phyloP scores from a whole-genome alignment of 768 basidiomycete genomes.

The Kwoniella sp. region DNA sequence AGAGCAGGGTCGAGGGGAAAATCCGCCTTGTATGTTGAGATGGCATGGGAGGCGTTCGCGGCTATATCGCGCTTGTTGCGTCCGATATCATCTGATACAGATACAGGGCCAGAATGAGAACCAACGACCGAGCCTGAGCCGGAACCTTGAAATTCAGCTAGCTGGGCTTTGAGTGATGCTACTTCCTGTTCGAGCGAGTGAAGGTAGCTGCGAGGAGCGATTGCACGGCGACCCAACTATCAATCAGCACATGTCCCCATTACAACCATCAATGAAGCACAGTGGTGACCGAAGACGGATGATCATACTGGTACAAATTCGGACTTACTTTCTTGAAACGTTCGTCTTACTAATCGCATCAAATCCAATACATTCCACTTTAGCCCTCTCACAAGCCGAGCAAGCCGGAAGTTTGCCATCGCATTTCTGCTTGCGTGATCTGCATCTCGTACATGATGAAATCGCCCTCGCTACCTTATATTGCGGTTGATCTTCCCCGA shows the following conservation, averaged over 20 bases:
- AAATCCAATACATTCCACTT: constrained; percentile 57
- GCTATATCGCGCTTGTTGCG: constrained; percentile 28
- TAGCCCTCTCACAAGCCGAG: constrained; percentile 53
- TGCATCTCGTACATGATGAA: constrained; percentile 55
- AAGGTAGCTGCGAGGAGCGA: constrained; percentile 45
- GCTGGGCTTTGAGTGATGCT: constrained; percentile 49
- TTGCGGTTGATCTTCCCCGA: constrained; percentile 17
- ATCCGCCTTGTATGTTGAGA: constrained; percentile 23
- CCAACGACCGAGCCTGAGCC: neutral
- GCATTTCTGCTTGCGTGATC: constrained; percentile 55
- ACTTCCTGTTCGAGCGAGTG: constrained; percentile 56
- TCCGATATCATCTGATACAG: constrained; percentile 8
- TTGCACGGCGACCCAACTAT: too few species aligned
- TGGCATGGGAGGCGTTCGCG: constrained; percentile 27
- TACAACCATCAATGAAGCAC: too few species aligned
- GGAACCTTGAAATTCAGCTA: constrained; percentile 34
- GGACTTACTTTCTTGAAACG: constrained; percentile 54
- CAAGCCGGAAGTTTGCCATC: constrained; percentile 57
- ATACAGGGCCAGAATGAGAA: constrained; percentile 2
- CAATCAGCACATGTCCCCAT: constrained; percentile 4
- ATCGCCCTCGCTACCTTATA: constrained; percentile 56
- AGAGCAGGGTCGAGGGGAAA: constrained; percentile 38
- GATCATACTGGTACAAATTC: too few species aligned
- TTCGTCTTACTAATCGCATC: constrained; percentile 57
- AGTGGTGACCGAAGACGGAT: too few species aligned